Evolutionary conservation across 208 protist species (phyloP).

Genomic region (Leishmania mexicana): DNA sequence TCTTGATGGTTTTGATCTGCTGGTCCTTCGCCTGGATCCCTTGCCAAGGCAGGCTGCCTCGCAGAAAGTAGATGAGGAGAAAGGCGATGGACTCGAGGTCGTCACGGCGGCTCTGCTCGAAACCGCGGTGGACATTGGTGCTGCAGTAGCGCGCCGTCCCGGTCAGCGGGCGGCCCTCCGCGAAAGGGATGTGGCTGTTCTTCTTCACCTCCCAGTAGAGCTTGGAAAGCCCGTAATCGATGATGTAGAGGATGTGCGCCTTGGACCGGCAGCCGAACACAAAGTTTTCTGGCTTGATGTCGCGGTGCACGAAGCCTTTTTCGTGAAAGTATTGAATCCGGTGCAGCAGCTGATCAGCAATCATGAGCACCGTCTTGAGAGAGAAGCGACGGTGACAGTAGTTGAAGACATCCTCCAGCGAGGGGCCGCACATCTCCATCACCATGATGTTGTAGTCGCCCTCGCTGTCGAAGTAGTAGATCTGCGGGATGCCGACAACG

Average conservation of each 20-base stretch:
- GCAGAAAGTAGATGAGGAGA: slow-evolving; percentile 94
- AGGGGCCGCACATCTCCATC: slow-evolving; percentile 92
- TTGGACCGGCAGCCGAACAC: slow-evolving; percentile 67
- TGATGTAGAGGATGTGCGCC: slow-evolving; percentile 90
- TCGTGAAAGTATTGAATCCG: slow-evolving; percentile 88
- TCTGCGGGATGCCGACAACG: slow-evolving; percentile 93
- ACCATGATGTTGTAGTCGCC: slow-evolving; percentile 98
- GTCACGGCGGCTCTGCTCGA: slow-evolving; percentile 95
- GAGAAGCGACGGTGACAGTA: slow-evolving; percentile 95
- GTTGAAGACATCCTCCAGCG: slow-evolving; percentile 91
- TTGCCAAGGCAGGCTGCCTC: slow-evolving; percentile 94
- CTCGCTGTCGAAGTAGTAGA: slow-evolving; percentile 96
- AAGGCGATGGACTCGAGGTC: slow-evolving; percentile 95
- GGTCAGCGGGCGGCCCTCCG: slow-evolving; percentile 98
- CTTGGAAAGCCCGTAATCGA: slow-evolving; percentile 99
- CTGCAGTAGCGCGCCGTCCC: slow-evolving; percentile 99
- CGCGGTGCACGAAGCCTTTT: slow-evolving; percentile 84
- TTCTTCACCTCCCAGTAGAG: slow-evolving; percentile 96
- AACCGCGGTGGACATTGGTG: slow-evolving; percentile 99
- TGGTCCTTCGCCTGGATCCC: slow-evolving; percentile 82
- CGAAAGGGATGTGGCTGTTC: slow-evolving; percentile 98
- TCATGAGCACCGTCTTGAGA: slow-evolving; percentile 99
- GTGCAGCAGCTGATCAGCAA: slow-evolving; percentile 98
- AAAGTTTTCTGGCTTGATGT: slow-evolving; percentile 94
- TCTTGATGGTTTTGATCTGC: slow-evolving; percentile 77